These are phyloP conservation scores for Neonectria sp. DNA, from an alignment of 2,329 filamentous ascomycete species.

Conservation along the genomic window DNA sequence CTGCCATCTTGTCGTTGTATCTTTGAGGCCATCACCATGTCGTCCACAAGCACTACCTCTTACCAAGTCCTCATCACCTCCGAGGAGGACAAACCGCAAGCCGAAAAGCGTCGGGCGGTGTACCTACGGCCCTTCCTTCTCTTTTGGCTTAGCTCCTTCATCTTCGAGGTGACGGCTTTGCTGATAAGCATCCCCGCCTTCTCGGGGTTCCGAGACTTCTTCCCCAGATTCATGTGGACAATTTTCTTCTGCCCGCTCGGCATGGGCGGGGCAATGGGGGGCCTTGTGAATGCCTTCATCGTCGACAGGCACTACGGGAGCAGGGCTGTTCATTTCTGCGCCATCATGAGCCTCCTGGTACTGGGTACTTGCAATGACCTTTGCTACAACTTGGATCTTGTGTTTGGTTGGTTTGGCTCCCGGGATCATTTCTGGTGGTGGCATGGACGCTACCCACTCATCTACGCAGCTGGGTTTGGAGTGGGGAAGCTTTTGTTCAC, in stretches of 20 bases:
- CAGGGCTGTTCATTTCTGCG: conserved; percentile 24
- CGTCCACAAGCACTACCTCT: not conserved
- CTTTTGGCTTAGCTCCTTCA: conserved; percentile 31
- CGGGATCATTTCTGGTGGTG: conserved; percentile 33
- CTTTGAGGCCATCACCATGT: conserved; percentile 2
- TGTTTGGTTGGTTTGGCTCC: conserved; percentile 29
- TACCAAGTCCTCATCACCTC: conserved; percentile 16
- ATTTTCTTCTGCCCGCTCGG: conserved; percentile 24
- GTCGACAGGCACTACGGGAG: conserved; percentile 21
- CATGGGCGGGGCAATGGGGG: conserved; percentile 22
- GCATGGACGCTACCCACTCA: conserved; percentile 24
- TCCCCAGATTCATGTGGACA: conserved; percentile 24
- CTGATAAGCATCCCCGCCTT: conserved; percentile 26
- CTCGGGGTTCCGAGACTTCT: conserved; percentile 15
- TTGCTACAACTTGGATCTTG: conserved; percentile 28
- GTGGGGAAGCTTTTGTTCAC: conserved; percentile 21
- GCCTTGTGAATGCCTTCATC: conserved; percentile 17
- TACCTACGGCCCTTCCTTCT: conserved; percentile 30
- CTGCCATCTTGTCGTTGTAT: not conserved
- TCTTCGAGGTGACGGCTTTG: conserved; percentile 27
- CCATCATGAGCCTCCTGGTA: conserved; percentile 19
- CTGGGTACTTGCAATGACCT: conserved; percentile 25
- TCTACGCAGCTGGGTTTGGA: conserved; percentile 24
- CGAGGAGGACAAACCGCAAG: conserved; percentile 15
- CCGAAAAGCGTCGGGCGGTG: conserved; percentile 25